Evolutionary conservation across 106 monocot genomes (phyloP), one percentile per base, ranked within the genome.

Genomic region (Agapanthus africanus): DNA sequence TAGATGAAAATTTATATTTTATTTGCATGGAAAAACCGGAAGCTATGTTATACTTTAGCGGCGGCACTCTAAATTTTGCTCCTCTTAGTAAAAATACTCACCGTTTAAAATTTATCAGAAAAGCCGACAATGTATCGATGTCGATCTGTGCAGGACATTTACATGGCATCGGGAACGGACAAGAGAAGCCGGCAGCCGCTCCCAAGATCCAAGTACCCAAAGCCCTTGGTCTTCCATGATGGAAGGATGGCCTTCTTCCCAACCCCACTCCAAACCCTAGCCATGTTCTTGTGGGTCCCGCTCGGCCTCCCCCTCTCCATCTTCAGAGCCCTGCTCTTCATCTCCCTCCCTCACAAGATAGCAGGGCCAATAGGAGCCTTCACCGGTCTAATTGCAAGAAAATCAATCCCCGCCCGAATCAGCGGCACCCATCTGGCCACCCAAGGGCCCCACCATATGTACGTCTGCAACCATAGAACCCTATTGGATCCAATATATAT

Each of bases 151-250:
- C n/a, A n/a, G n/a, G n/a, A n/a, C n/a, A n/a, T n/a, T n/a, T n/a
- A n/a, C n/a, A n/a, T n/a, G n/a, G n/a, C n/a, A n/a, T n/a, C n/a
- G n/a, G n/a, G n/a, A n/a, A n/a, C n/a, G n/a, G n/a, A 79, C 65
- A 67, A 37, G 26, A 57, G 63, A 7, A 22, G 11, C 23, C 40
- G 80, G 83, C 77, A 47, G 9, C 18, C 34, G 4, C 23, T 88
- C 46, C 86, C 86, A 21, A 67, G 86, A 66, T 39, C 71, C 40
- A 89, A 77, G 35, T 85, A 89, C 75, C 89, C 89, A 25, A 94
- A 90, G 77, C 93, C 86, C 10, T 36, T 93, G 13, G 74, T 93
- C 31, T 93, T 93, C 79, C 89, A 93, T 25, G 93, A 93, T 41
- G 89, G 93, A 5, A 61, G 93, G 50, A 79, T 93, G 7, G 86